Conservation (phyloP, 2,329 filamentous ascomycete genomes). For the Mycocentrospora acerina region DNA sequence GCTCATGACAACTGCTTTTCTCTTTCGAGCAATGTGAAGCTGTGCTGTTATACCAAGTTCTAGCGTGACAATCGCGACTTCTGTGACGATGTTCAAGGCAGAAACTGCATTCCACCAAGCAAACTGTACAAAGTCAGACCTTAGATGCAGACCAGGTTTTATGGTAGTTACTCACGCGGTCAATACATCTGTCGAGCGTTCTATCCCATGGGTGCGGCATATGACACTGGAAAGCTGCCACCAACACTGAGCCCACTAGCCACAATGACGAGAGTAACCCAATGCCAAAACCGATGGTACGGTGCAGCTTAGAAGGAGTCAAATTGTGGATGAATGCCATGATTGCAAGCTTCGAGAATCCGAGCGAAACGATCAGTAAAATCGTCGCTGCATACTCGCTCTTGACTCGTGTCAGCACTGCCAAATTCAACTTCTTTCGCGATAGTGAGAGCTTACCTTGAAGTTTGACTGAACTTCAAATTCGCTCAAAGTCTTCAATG, state of each 20-base stretch:
- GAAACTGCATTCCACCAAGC: slow-evolving; percentile 21
- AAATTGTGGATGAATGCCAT: slow-evolving; percentile 26
- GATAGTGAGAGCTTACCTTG: slow-evolving; percentile 7
- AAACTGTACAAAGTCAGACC: slow-evolving; percentile 10
- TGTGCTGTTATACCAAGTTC: slow-evolving; percentile 18
- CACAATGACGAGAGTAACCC: slow-evolving; percentile 12
- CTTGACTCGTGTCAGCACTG: slow-evolving; percentile 11
- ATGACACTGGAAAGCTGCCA: slow-evolving; percentile 18
- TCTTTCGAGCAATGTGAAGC: slow-evolving; percentile 13
- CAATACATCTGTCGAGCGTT: slow-evolving; percentile 10
- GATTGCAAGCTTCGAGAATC: slow-evolving; percentile 31
- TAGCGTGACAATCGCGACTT: slow-evolving; percentile 22
- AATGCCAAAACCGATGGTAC: slow-evolving; percentile 15
- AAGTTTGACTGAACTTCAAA: slow-evolving; percentile 12
- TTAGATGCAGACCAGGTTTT: not conserved
- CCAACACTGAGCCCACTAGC: slow-evolving; percentile 14
- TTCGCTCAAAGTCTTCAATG: slow-evolving; percentile 10
- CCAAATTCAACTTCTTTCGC: not conserved
- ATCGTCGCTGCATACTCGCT: slow-evolving; percentile 28
- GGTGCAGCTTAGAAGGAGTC: slow-evolving; percentile 17
- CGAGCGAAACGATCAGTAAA: slow-evolving; percentile 24
- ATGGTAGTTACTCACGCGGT: slow-evolving; percentile 15
- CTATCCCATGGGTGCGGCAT: slow-evolving; percentile 22
- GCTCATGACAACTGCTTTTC: slow-evolving; percentile 20
- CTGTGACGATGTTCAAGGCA: slow-evolving; percentile 20